Evolutionary conservation across 2,329 filamentous ascomycete species (phyloP).

Genomic region (Alternaria postmessia): DNA sequence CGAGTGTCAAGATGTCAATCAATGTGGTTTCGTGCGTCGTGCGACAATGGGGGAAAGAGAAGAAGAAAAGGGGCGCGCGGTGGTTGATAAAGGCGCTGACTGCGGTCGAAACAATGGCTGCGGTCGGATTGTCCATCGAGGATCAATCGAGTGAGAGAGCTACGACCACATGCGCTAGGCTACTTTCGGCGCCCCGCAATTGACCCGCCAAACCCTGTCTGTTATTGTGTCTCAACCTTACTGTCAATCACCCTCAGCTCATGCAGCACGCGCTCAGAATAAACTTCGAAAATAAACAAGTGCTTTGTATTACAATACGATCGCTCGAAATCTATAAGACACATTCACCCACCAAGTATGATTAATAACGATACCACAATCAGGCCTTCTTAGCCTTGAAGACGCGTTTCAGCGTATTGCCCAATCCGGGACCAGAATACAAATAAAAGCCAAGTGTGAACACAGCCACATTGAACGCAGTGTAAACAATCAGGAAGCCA

Average conservation of each 20-base stretch:
- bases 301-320: background rate
- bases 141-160: slow-evolving; percentile 6
- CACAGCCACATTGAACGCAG: background rate
- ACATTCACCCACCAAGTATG: background rate
- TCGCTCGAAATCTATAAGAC: background rate
- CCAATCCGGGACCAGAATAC: background rate
- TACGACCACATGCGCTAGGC: background rate
- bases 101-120: slow-evolving; percentile 6
- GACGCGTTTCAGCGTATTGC: background rate
- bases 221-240: background rate
- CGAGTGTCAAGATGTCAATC: background rate
- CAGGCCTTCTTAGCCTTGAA: background rate
- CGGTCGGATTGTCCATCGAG: background rate
- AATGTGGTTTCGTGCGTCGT: background rate
- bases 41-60: background rate
- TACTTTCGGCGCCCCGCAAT: background rate
- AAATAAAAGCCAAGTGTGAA: background rate
- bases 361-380: background rate
- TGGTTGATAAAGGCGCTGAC: slow-evolving; percentile 8
- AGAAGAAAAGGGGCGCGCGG: background rate
- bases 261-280: background rate
- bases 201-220: background rate
- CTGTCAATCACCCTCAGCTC: background rate
- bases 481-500: background rate
- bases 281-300: background rate